Percentiles rank a stretch among this genome's conserved stretches.
These are phyloP conservation scores for Glarea lozoyensis DNA, from an alignment of 495 filamentous ascomycete genomes.

Conservation along the genomic window DNA sequence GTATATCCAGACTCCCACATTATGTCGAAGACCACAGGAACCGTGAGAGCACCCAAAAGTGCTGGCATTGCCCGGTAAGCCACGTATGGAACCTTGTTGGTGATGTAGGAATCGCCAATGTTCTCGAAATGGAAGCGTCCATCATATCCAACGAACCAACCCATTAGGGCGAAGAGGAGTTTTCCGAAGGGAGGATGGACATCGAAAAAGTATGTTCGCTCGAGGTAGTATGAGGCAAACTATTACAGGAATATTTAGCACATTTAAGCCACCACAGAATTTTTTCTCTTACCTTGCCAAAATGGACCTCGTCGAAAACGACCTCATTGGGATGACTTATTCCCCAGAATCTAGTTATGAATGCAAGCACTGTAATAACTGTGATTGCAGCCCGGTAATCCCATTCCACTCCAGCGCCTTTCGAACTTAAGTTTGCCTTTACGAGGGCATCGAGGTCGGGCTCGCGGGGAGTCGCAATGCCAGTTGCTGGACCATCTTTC, in stretches of 20 bases:
- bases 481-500: conserved; percentile 24
- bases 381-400: conserved; percentile 77
- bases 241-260: conserved; percentile 32
- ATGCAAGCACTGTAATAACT: conserved; percentile 75
- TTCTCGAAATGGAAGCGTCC: conserved; percentile 98
- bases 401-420: conserved; percentile 45
- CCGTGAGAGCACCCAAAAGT: conserved; percentile 80
- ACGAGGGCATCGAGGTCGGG: conserved; percentile 36
- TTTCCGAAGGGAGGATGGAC: conserved; percentile 96
- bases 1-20: conserved; percentile 99
- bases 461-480: conserved; percentile 26
- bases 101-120: conserved; percentile 97
- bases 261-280: too few relatives aligned
- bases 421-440: conserved; percentile 22
- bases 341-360: conserved; percentile 87
- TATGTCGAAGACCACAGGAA: conserved; percentile 88
- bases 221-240: conserved; percentile 96
- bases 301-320: conserved; percentile 98
- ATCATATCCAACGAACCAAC: conserved; percentile 93
- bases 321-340: conserved; percentile 93
- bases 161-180: conserved; percentile 84
- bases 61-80: conserved; percentile 92
- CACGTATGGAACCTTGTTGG: conserved; percentile 94
- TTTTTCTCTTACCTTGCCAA: conserved; percentile 97
- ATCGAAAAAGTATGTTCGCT: conserved; percentile 99